Percentiles rank a stretch among this genome's conserved stretches.
phyloP scores from a whole-genome alignment of 2,329 filamentous ascomycete species.

The Paecilomyces sp. region DNA sequence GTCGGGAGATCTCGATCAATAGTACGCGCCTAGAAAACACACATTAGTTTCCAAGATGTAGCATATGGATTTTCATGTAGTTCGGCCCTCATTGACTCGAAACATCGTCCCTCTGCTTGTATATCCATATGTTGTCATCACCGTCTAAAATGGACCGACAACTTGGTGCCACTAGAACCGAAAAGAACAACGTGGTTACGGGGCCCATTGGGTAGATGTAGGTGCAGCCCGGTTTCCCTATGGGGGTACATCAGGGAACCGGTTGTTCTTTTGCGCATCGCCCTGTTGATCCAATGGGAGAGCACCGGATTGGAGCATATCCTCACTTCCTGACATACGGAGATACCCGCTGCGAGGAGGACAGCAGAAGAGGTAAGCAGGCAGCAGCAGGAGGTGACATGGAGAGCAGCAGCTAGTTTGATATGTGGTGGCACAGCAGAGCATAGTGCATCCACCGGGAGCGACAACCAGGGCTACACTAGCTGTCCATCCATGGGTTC shows the following conservation, averaged over 20 bases:
- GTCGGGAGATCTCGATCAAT: neutral
- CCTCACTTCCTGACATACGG: neutral
- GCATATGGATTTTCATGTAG: neutral
- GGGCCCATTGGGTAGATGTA: neutral
- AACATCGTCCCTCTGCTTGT: neutral
- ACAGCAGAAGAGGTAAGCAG: neutral
- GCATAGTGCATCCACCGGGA: neutral
- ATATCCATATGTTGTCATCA: neutral
- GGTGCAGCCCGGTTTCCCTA: neutral
- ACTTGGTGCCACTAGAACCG: neutral
- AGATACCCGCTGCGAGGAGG: neutral
- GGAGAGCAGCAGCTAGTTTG: neutral
- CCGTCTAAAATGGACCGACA: neutral
- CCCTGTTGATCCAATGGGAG: neutral
- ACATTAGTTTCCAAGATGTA: too few species aligned
- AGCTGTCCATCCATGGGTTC: neutral
- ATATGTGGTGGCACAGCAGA: neutral
- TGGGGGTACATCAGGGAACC: neutral
- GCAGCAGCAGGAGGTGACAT: neutral
- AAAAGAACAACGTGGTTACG: neutral
- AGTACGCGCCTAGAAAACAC: too few species aligned
- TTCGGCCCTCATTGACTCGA: neutral
- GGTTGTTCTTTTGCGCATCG: neutral
- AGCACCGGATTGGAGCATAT: neutral
- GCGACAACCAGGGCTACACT: neutral